Base-by-base conservation (phyloP, 306 rosid genomes). In the Cicer arietinum region DNA sequence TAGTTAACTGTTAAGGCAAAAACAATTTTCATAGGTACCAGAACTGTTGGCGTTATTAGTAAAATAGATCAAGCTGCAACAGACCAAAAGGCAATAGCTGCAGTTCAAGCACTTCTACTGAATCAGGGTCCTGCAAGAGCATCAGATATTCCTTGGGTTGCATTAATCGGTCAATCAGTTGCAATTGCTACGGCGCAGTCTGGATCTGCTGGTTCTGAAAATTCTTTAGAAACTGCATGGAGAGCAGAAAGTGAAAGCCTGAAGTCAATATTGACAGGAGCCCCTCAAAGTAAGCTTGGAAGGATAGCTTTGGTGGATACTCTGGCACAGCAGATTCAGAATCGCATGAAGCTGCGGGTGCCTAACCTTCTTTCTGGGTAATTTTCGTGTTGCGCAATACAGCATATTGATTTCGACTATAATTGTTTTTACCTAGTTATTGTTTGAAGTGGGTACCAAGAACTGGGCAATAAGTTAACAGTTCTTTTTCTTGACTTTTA, bases 191-290 rank as follows among this genome's bases (percentile, higher is more conserved):
- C 99, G 2, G 78, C 97, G 25, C 98, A 94, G 82, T 92, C 99
- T 81, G 99, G 97, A 76, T 92, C 97, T 47, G 48, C 89, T 77
- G 92, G 93, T 64, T 90, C 97, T 35, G 99, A 94, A 60, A 92
- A 47, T 86, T 94, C 99, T 37, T 69, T 94, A 80, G 99, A 94
- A 89, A 94, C 95, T 78, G 99, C 99, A 7, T 94, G 99, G 99
- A 92, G 69, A 77, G 99, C 99, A 76, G 99, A 94, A 85, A 94
- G 84, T 77, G 99, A 94, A 84, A 94, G 96, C 84, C 92, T 94
- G 10, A 94, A 91, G 79, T 91, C 96, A 77, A 94, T 94, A 80
- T 70, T 94, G 76, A 79, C 92, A 35, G 99, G 99, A 80, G 96
- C 96, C 41, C 97, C 99, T 78, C 98, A 79, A 81, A 92, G 85